Evolutionary conservation across 2,329 filamentous ascomycete species (phyloP).

Genomic region (Aspergillus pseudoterreus): DNA sequence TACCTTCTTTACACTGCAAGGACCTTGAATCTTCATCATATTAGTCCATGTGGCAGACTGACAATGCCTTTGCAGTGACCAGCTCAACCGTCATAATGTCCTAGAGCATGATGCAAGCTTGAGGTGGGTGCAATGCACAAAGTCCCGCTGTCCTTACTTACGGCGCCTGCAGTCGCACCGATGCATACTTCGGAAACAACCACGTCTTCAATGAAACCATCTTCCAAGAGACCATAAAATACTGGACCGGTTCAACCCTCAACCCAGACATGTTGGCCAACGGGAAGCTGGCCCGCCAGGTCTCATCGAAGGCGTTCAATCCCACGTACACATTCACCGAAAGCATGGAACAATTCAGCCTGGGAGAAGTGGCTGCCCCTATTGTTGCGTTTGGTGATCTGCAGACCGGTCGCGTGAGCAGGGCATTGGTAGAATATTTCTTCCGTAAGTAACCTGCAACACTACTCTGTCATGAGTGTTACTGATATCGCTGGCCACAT

Average conservation of each 20-base stretch:
- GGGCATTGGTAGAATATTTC: constrained; percentile 21
- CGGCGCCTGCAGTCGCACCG: constrained; percentile 37
- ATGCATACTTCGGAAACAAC: constrained; percentile 51
- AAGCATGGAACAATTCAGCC: constrained; percentile 43
- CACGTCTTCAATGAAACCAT: constrained; percentile 52
- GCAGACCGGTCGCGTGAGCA: constrained; percentile 36
- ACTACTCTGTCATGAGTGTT: constrained; percentile 41
- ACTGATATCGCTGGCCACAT: constrained; percentile 8
- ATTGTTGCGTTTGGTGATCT: constrained; percentile 51
- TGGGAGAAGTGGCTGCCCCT: constrained; percentile 50
- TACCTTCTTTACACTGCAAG: constrained; percentile 17
- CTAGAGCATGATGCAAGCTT: constrained; percentile 24
- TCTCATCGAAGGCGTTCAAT: constrained; percentile 46
- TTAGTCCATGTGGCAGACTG: neutral
- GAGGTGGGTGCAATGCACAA: constrained; percentile 6
- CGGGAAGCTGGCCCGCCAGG: constrained; percentile 44
- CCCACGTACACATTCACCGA: constrained; percentile 48
- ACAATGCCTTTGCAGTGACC: constrained; percentile 10
- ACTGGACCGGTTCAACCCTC: constrained; percentile 45
- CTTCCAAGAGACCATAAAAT: constrained; percentile 41
- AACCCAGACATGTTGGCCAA: constrained; percentile 44
- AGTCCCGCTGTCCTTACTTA: neutral
- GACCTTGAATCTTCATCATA: neutral
- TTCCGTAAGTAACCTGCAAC: constrained; percentile 18
- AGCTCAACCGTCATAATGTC: constrained; percentile 20